These are phyloP conservation scores for Margaritispora aquatica DNA, from an alignment of 495 filamentous ascomycete species.

Conservation along the genomic window DNA sequence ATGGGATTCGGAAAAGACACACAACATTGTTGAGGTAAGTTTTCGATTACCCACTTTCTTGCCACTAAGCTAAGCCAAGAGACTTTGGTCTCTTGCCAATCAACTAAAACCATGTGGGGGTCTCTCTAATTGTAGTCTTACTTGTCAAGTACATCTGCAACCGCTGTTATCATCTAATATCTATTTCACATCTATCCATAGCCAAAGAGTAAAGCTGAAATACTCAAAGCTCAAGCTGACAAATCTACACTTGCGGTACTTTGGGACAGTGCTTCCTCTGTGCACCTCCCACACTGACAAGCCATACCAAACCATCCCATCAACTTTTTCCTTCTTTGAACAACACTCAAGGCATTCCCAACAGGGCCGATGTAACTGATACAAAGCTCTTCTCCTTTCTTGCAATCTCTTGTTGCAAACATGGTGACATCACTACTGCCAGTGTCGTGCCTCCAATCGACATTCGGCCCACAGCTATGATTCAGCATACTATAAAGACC, in stretches of 20 bases:
- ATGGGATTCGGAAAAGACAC: no score
- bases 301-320: constrained; percentile 18
- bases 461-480: constrained; percentile 18
- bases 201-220: no score
- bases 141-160: no score
- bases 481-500: constrained; percentile 12
- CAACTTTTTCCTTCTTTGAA: constrained; percentile 4
- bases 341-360: constrained; percentile 1
- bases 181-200: no score
- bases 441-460: constrained; percentile 15
- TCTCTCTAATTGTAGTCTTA: no score
- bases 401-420: constrained; percentile 13
- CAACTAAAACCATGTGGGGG: no score
- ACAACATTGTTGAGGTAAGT: no score
- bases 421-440: constrained; percentile 6
- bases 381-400: constrained; percentile 16
- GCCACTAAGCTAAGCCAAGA: no score
- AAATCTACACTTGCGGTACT: neutral
- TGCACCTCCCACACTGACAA: constrained; percentile 19
- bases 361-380: constrained; percentile 14
- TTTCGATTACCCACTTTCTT: no score
- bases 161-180: no score
- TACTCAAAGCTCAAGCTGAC: neutral
- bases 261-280: neutral
- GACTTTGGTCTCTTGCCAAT: no score